Base-by-base conservation (phyloP, 192 early-diverging fungal genomes). In the Coemansia nantahalensis region DNA sequence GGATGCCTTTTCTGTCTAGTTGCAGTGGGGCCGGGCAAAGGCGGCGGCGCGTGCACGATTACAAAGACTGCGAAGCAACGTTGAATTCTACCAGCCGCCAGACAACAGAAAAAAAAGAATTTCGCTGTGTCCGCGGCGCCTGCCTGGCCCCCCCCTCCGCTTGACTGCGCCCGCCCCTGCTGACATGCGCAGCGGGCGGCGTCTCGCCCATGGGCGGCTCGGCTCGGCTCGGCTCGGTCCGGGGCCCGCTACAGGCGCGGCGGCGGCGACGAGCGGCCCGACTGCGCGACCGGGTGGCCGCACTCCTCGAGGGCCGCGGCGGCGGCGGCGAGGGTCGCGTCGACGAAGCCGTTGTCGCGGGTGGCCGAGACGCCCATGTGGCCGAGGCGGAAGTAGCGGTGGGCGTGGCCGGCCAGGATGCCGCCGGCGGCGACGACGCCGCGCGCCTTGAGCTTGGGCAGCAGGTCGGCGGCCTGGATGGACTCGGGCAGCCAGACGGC, bases 341-440 rank as follows among this genome's bases (percentile, higher is more conserved):
- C 80, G 21, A 90, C 71, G 51, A 86, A 83, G 32, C 78, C 75
- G 51, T 87, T 77, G 45, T 80, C 71, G 62, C 86, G 82, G 21
- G 80, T 84, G 36, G 84, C 88, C 19, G 86, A 84, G 57, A 91
- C 81, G 65, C 88, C 88, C 90, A 91, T 90, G 59, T 91, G 90
- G 40, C 85, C 94, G 32, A 97, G 79, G 45, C 95, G 89, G 83
- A 98, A 98, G 80, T 98, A 98, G 59, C 91, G 85, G 19, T 84
- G 65, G 3, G 88, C 87, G 47, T 90, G 82, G 37, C 83, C 80
- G 13, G 80, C 78, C 47, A 93, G 88, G 37, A 98, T 84, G 44
- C 95, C 95, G 56, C 92, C 95, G 33, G 95, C 95, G 43, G 93
- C 81, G 19, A 94, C 85, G 36, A 98, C 84, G 38, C 92, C 90